Conservation (phyloP, 257 asterid genomes). For the Verbascum thapsus region DNA sequence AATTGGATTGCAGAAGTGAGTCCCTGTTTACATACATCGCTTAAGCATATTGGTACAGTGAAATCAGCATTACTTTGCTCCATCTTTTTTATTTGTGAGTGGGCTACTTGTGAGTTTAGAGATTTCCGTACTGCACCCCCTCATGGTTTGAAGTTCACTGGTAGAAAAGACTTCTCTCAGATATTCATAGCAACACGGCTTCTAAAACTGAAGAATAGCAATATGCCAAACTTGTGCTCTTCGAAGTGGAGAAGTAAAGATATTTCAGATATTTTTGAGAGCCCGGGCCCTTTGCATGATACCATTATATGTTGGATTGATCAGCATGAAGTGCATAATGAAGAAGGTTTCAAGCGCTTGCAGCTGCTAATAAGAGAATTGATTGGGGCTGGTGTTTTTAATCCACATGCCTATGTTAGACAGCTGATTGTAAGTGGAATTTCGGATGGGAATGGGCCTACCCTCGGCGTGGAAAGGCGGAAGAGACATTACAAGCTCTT, state of each 20-base stretch:
- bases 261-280: slow-evolving; percentile 54
- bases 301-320: slow-evolving; percentile 93
- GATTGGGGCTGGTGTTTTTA: slow-evolving; percentile 74
- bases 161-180: slow-evolving; percentile 80
- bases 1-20: slow-evolving; percentile 86
- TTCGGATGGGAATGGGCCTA: slow-evolving; percentile 70
- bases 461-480: slow-evolving; percentile 56
- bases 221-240: slow-evolving; percentile 43
- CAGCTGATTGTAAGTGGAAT: slow-evolving; percentile 93
- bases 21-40: slow-evolving; percentile 70
- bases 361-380: slow-evolving; percentile 82
- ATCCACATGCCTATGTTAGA: slow-evolving; percentile 88
- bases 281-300: slow-evolving; percentile 93
- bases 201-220: slow-evolving; percentile 74
- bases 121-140: slow-evolving; percentile 75
- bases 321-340: slow-evolving; percentile 89
- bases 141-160: slow-evolving; percentile 76
- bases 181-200: slow-evolving; percentile 78
- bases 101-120: slow-evolving; percentile 97
- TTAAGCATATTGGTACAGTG: slow-evolving; percentile 65
- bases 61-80: slow-evolving; percentile 69
- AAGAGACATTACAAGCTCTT: slow-evolving; percentile 84
- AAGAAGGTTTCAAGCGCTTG: slow-evolving; percentile 77
- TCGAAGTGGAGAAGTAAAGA: slow-evolving; percentile 42
- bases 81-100: slow-evolving; percentile 86